Percentiles rank a stretch among this genome's conserved stretches.
phyloP scores from a whole-genome alignment of 2,329 filamentous ascomycete genomes.

The Pezicula rhizophila region DNA sequence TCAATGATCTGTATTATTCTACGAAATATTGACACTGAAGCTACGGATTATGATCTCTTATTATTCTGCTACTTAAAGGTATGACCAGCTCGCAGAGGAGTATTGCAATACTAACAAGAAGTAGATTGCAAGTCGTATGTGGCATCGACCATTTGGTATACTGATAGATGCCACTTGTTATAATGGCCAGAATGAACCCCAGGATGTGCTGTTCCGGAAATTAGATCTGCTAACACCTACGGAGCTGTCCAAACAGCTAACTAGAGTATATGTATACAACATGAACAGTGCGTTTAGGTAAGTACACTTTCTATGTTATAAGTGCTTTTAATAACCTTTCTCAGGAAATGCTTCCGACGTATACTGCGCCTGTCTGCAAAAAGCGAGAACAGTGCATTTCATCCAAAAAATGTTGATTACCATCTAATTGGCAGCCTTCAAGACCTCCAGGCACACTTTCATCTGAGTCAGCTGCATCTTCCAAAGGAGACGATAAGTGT shows the following conservation, averaged over 20 bases:
- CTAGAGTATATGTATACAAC: constrained; percentile 63
- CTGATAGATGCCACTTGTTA: constrained; percentile 67
- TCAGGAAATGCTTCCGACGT: constrained; percentile 57
- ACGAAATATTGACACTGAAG: constrained; percentile 59
- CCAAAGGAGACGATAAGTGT: constrained; percentile 67
- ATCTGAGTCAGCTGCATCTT: constrained; percentile 58
- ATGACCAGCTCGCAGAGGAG: constrained; percentile 10
- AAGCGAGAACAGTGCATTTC: constrained; percentile 54
- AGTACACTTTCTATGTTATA: constrained; percentile 50
- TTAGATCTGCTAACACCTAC: constrained; percentile 56
- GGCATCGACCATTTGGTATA: constrained; percentile 63
- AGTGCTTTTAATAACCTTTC: constrained; percentile 33
- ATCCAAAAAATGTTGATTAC: constrained; percentile 60
- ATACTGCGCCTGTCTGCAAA: constrained; percentile 56
- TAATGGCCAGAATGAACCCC: constrained; percentile 59
- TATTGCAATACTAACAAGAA: constrained; percentile 2
- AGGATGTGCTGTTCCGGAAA: constrained; percentile 59
- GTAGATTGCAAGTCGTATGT: constrained; percentile 62
- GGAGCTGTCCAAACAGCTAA: constrained; percentile 53
- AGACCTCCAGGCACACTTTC: constrained; percentile 61
- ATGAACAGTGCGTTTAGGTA: constrained; percentile 67
- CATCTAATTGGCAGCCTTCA: constrained; percentile 59
- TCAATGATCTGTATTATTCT: constrained; percentile 65
- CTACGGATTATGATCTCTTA: constrained; percentile 59
- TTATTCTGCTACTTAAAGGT: constrained; percentile 65